Percentiles rank a stretch among this genome's conserved stretches.
Conservation (phyloP, 2,329 filamentous ascomycete species). For the Bipolaris victoriae region DNA sequence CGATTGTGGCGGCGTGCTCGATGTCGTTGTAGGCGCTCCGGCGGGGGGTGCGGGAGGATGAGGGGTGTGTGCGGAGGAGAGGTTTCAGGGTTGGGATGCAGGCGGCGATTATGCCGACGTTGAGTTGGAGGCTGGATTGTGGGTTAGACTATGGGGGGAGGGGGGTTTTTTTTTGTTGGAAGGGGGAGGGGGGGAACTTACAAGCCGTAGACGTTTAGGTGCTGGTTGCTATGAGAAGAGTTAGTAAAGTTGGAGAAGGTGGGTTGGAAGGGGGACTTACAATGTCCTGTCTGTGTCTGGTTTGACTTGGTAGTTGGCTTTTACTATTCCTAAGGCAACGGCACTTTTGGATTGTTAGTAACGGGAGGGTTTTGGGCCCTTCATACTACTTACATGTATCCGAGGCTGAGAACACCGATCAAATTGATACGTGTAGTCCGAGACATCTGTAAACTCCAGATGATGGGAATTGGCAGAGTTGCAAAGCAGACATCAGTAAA, state of each 20-base stretch:
- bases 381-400: neutral
- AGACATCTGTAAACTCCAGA: slow-evolving; percentile 9
- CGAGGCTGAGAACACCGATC: slow-evolving; percentile 5
- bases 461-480: slow-evolving; percentile 2
- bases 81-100: slow-evolving; percentile 10
- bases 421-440: neutral
- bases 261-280: neutral
- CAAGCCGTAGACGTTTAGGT: slow-evolving; percentile 1
- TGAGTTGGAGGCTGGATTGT: slow-evolving; percentile 4
- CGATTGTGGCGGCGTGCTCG: slow-evolving; percentile 1
- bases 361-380: too few species aligned
- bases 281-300: neutral
- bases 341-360: neutral
- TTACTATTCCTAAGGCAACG: slow-evolving; percentile 1
- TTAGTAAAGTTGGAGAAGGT: neutral
- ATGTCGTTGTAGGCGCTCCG: neutral
- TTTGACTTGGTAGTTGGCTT: neutral
- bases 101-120: slow-evolving; percentile 8
- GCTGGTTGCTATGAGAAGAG: neutral
- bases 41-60: neutral
- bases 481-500: slow-evolving; percentile 11
- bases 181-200: neutral
- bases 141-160: neutral
- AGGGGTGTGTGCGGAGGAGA: neutral
- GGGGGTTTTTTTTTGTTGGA: neutral